These are phyloP conservation scores for Sideroxylon spinosum DNA, from an alignment of 179 eudicot genomes.

Conservation along the genomic window DNA sequence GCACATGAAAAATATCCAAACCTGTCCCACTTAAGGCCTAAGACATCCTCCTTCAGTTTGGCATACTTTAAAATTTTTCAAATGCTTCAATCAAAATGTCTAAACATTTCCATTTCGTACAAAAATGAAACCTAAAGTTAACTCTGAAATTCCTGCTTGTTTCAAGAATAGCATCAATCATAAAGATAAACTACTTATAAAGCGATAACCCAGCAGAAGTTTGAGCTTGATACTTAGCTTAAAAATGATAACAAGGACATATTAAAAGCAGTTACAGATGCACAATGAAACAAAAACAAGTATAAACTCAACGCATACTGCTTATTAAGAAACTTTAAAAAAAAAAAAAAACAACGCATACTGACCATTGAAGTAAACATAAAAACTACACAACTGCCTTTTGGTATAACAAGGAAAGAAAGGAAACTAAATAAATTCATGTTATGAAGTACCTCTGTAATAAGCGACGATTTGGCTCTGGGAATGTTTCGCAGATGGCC, in stretches of 20 bases:
- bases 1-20: neutral
- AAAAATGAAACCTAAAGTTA: neutral
- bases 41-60: neutral
- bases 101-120: neutral
- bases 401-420: neutral
- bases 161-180: neutral
- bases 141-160: neutral
- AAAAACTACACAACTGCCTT: neutral
- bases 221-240: neutral
- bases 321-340: too few species aligned
- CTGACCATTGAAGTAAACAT: neutral
- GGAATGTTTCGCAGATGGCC: slow-evolving; percentile 90
- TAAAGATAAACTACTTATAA: too few species aligned
- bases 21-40: neutral
- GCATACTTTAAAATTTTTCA: neutral
- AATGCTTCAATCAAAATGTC: too few species aligned
- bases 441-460: slow-evolving; percentile 66
- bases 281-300: neutral
- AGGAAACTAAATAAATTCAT: neutral
- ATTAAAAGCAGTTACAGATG: neutral
- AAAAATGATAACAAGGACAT: neutral
- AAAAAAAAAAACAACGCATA: neutral
- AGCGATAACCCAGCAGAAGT: neutral
- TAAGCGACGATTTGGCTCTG: slow-evolving; percentile 91
- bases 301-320: neutral